Percentiles rank a stretch among this genome's conserved stretches.
These are phyloP conservation scores for Barnettozyma sucrosica DNA, from an alignment of 805 yeast species.

Conservation along the genomic window DNA sequence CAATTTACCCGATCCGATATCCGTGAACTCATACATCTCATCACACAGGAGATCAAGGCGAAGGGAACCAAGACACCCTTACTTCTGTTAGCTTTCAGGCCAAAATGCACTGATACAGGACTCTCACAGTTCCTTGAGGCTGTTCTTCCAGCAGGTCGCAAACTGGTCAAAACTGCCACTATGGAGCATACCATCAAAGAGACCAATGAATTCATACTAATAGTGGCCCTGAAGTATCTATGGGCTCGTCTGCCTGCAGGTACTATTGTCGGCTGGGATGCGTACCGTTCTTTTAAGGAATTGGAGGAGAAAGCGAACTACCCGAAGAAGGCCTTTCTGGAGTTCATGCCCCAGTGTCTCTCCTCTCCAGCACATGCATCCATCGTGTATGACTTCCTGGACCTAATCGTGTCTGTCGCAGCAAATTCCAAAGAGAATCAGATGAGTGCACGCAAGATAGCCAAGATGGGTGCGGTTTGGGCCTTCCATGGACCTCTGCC, in stretches of 20 bases:
- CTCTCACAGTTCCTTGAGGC: slow-evolving; percentile 50
- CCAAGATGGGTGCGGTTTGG: slow-evolving; percentile 84
- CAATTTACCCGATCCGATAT: slow-evolving; percentile 61
- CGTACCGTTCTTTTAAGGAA: slow-evolving; percentile 63
- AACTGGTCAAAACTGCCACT: slow-evolving; percentile 38
- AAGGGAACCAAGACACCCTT: slow-evolving; percentile 71
- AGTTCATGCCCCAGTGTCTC: slow-evolving; percentile 78
- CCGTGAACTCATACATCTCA: slow-evolving; percentile 58
- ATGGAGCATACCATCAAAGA: slow-evolving; percentile 39
- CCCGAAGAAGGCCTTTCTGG: slow-evolving; percentile 69
- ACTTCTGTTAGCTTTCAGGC: slow-evolving; percentile 70
- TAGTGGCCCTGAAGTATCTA: slow-evolving; percentile 70
- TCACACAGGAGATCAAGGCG: slow-evolving; percentile 67
- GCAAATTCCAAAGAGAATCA: slow-evolving; percentile 75
- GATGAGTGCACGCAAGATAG: slow-evolving; percentile 71
- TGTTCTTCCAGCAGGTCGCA: slow-evolving; percentile 54
- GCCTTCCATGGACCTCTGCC: slow-evolving; percentile 54
- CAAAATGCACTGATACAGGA: slow-evolving; percentile 56
- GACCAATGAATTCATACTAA: slow-evolving; percentile 65
- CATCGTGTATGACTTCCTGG: slow-evolving; percentile 82
- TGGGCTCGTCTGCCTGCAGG: slow-evolving; percentile 83
- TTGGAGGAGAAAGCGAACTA: slow-evolving; percentile 59
- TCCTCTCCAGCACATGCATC: slow-evolving; percentile 85
- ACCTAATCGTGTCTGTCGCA: slow-evolving; percentile 68
- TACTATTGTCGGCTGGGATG: slow-evolving; percentile 82